Evolutionary conservation across 345 rosid genomes (phyloP).

Genomic region (Firmiana major): DNA sequence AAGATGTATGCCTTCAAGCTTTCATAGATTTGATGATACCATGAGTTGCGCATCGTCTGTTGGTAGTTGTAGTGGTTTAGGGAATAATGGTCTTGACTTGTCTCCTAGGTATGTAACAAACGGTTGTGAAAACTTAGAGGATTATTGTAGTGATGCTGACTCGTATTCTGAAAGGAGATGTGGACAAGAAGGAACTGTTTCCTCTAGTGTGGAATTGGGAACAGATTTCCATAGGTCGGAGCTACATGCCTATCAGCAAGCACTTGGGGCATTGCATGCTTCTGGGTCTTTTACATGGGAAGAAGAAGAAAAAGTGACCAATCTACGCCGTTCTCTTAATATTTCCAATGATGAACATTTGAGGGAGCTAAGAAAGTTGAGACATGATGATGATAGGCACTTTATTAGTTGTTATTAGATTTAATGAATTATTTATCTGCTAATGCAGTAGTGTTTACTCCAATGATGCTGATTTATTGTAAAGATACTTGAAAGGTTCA

Average conservation of each 20-base stretch:
- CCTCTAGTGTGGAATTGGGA: slow-evolving; percentile 35
- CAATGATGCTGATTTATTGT: background rate
- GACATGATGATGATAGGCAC: background rate
- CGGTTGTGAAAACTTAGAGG: slow-evolving; percentile 29
- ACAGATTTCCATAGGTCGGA: slow-evolving; percentile 58
- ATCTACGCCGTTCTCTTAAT: slow-evolving; percentile 63
- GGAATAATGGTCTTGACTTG: slow-evolving; percentile 24
- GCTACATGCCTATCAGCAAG: slow-evolving; percentile 52
- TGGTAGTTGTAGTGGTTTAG: slow-evolving; percentile 60
- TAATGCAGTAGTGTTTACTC: background rate
- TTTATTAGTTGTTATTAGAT: slow-evolving; percentile 6
- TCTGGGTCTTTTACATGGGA: slow-evolving; percentile 79
- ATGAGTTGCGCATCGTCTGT: slow-evolving; percentile 50
- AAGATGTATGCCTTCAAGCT: slow-evolving; percentile 33
- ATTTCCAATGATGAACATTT: slow-evolving; percentile 80
- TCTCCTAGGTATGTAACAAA: slow-evolving; percentile 25
- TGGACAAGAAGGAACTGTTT: slow-evolving; percentile 27
- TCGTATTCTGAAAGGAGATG: slow-evolving; percentile 26
- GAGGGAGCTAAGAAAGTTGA: slow-evolving; percentile 62
- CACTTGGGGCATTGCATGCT: slow-evolving; percentile 51
- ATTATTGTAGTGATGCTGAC: slow-evolving; percentile 47
- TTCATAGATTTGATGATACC: slow-evolving; percentile 33
- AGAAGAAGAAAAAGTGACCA: slow-evolving; percentile 66
- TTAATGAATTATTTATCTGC: background rate
- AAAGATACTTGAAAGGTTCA: slow-evolving; percentile 2